These are phyloP conservation scores for Actinomortierella ambigua DNA, from an alignment of 371 early-diverging fungal genomes.

Conservation along the genomic window DNA sequence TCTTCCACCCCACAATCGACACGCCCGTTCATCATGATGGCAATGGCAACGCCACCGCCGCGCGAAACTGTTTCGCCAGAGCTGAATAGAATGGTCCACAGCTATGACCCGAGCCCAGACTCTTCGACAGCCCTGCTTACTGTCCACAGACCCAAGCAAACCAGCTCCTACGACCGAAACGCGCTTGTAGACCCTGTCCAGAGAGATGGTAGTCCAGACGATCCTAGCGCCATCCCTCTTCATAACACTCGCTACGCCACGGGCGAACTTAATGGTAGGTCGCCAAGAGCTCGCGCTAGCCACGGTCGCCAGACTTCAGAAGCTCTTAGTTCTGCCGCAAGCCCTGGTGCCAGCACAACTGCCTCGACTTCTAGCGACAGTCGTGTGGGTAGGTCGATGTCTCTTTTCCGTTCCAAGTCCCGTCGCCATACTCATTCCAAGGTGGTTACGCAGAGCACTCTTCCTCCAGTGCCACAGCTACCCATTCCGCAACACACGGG, in stretches of 20 bases:
- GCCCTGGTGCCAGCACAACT: neutral
- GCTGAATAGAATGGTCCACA: too few species aligned
- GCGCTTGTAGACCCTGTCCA: constrained; percentile 5
- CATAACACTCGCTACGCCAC: constrained; percentile 23
- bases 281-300: too few species aligned
- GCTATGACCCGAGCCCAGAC: constrained; percentile 6
- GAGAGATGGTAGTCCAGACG: constrained; percentile 7
- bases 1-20: neutral
- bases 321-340: constrained; percentile 1
- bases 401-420: constrained; percentile 37
- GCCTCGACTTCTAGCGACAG: constrained; percentile 7
- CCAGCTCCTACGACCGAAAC: constrained; percentile 35
- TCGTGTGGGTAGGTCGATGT: constrained; percentile 26
- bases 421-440: constrained; percentile 18
- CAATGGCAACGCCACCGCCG: constrained; percentile 10
- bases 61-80: too few species aligned
- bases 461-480: constrained; percentile 33
- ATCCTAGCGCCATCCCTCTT: constrained; percentile 29
- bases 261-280: neutral
- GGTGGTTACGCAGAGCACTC: constrained; percentile 31
- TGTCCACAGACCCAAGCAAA: constrained; percentile 17
- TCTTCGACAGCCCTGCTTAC: neutral
- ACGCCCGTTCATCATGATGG: constrained; percentile 23
- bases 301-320: constrained; percentile 5
- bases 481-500: constrained; percentile 41